phyloP scores from a whole-genome alignment of 2,329 filamentous ascomycete species.

The Exophiala aquamarina region DNA sequence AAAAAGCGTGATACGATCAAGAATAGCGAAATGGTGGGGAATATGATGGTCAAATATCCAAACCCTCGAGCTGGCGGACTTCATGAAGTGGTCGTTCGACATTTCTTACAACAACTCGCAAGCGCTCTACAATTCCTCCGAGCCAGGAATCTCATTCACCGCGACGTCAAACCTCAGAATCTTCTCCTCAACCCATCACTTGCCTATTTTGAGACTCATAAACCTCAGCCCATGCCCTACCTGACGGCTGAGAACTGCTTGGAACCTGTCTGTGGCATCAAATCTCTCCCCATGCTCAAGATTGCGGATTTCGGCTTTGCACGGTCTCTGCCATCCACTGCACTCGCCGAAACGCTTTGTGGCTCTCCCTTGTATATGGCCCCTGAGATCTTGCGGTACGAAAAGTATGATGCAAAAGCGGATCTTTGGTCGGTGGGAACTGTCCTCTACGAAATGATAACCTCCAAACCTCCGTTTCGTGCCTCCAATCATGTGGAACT shows the following conservation, averaged over 20 bases:
- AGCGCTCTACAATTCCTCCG: slow-evolving; percentile 90
- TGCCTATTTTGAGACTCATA: slow-evolving; percentile 64
- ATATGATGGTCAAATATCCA: slow-evolving; percentile 93
- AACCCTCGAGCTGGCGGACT: slow-evolving; percentile 80
- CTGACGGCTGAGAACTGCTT: slow-evolving; percentile 79
- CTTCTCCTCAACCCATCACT: slow-evolving; percentile 82
- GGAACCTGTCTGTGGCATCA: slow-evolving; percentile 75
- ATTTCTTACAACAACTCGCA: slow-evolving; percentile 92
- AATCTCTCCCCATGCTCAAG: slow-evolving; percentile 91
- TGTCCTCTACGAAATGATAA: slow-evolving; percentile 93
- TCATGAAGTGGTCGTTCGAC: slow-evolving; percentile 92
- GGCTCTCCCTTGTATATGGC: slow-evolving; percentile 98
- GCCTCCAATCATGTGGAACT: slow-evolving; percentile 94
- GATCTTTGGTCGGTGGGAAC: slow-evolving; percentile 98
- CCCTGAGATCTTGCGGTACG: slow-evolving; percentile 93
- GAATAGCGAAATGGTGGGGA: slow-evolving; percentile 76
- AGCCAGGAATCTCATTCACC: slow-evolving; percentile 83
- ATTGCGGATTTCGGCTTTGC: slow-evolving; percentile 99
- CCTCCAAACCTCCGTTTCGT: slow-evolving; percentile 84
- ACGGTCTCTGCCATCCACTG: slow-evolving; percentile 83
- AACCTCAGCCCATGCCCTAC: slow-evolving; percentile 65
- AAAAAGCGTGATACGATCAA: slow-evolving; percentile 83
- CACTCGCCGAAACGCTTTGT: slow-evolving; percentile 91
- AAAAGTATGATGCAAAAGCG: slow-evolving; percentile 95
- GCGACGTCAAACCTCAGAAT: slow-evolving; percentile 97